Evolutionary conservation across 2,329 filamentous ascomycete species (phyloP).

Genomic region (Clathrospora elynae): DNA sequence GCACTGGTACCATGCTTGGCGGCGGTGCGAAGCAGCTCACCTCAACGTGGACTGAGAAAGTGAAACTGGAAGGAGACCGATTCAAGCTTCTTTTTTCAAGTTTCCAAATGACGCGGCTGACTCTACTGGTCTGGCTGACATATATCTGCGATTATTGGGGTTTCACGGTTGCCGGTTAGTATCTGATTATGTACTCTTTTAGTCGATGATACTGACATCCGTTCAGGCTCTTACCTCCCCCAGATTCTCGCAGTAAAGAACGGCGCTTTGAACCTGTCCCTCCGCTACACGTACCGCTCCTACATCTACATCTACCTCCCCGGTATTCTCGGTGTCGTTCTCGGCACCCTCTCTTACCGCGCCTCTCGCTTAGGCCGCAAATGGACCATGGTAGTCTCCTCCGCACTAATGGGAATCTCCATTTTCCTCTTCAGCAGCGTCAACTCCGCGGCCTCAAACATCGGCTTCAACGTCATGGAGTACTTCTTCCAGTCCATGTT

Average conservation of each 20-base stretch:
- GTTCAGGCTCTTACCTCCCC: slow-evolving; percentile 55
- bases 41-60: slow-evolving; percentile 40
- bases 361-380: slow-evolving; percentile 53
- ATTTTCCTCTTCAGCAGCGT: slow-evolving; percentile 55
- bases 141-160: slow-evolving; percentile 59
- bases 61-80: slow-evolving; percentile 49
- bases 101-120: slow-evolving; percentile 52
- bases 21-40: slow-evolving; percentile 39
- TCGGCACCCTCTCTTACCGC: slow-evolving; percentile 56
- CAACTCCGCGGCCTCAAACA: slow-evolving; percentile 54
- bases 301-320: slow-evolving; percentile 62
- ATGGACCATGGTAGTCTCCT: slow-evolving; percentile 53
- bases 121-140: slow-evolving; percentile 57
- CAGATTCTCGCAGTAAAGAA: slow-evolving; percentile 60
- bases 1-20: slow-evolving; percentile 36
- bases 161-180: slow-evolving; percentile 54
- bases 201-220: slow-evolving; percentile 7
- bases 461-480: slow-evolving; percentile 58
- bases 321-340: slow-evolving; percentile 57
- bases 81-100: slow-evolving; percentile 55
- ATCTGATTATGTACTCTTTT: neutral
- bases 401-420: slow-evolving; percentile 51
- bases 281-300: slow-evolving; percentile 57
- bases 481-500: slow-evolving; percentile 61
- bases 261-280: slow-evolving; percentile 50